Percentiles rank a stretch among this genome's conserved stretches.
These are phyloP conservation scores for Candida ortonii DNA, from an alignment of 805 yeast genomes.

Conservation along the genomic window DNA sequence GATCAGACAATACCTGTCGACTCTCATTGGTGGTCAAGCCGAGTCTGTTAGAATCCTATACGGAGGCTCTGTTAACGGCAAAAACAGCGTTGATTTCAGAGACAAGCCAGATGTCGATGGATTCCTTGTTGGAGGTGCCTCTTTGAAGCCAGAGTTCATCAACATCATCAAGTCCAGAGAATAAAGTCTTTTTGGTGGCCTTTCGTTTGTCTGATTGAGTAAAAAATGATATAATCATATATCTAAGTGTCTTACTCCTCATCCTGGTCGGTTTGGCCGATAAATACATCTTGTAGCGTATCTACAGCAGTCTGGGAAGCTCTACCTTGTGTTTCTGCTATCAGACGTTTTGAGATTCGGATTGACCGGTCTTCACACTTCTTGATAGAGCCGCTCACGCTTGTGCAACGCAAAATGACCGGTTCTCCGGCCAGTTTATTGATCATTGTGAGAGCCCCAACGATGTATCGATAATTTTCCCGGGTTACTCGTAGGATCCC, in stretches of 20 bases:
- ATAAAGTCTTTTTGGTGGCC: too few species aligned
- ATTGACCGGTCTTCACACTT: conserved; percentile 76
- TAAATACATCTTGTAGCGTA: conserved; percentile 11
- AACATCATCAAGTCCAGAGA: conserved; percentile 91
- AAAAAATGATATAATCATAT: too few species aligned
- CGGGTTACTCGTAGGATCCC: conserved; percentile 81
- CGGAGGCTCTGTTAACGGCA: conserved; percentile 98
- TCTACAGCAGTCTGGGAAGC: too few species aligned
- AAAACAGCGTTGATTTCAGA: conserved; percentile 85
- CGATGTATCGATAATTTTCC: conserved; percentile 55
- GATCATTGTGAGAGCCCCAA: conserved; percentile 65
- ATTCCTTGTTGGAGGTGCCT: conserved; percentile 99
- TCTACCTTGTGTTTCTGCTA: conserved; percentile 18
- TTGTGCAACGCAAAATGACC: conserved; percentile 58
- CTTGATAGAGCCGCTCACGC: conserved; percentile 83
- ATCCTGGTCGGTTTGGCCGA: conserved; percentile 7
- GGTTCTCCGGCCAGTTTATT: conserved; percentile 46
- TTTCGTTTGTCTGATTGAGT: too few species aligned
- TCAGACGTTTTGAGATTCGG: conserved; percentile 41
- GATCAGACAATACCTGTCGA: conserved; percentile 79
- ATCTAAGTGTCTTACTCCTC: too few species aligned
- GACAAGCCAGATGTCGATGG: conserved; percentile 95
- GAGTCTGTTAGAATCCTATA: conserved; percentile 83
- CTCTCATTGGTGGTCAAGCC: conserved; percentile 80
- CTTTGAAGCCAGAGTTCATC: conserved; percentile 95